Evolutionary conservation across 163 green algal genomes (phyloP), one percentile per base, ranked within the genome.

Genomic region (Smithsoniella earleae): DNA sequence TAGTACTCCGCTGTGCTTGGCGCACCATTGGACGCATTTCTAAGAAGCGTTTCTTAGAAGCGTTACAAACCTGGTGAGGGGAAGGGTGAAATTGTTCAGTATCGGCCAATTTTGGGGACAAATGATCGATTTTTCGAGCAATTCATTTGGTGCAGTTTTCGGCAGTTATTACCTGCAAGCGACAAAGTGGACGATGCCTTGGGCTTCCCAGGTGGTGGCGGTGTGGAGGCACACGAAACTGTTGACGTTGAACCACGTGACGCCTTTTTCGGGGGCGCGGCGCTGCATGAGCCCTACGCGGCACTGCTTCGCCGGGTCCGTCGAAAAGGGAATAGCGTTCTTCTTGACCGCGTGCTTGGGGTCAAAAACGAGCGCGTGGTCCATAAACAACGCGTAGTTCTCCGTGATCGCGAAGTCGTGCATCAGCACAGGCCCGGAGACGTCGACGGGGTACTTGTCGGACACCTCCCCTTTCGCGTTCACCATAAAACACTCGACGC

Each of bases 371-470:
- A 92, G 81, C 2, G 87, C 86, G 49, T 81, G 74, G 79, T 92
- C 83, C 62, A 91, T 37, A 64, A 92, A 82, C n/a, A 92, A 69
- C 8, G 74, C 74, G 46, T 89, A 83, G 46, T 80, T 66, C 45
- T 82, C 2, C 1, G 84, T 90, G 37, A 92, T 80, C 0, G 82
- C 85, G 44, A 86, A 83, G 75, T 92, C 85, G 46, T 90, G 83
- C 83, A 89, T 87, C 83, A 85, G 81, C 65, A 36, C 25, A 25
- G 49, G 49, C 49, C 49, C 25, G 25, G 49, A 25, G 4, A 64
- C 49, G 8, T 64, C 8, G 49, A 64, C 49, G 49, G 49, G 4
- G 8, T 64, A 8, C 5, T 4, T 4, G 5, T 4, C 25, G 4
- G 49, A 64, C 5, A 8, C 5, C 5, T 36, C 49, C 25, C 49